Conservation (phyloP, 2,329 filamentous ascomycete species). For the Uncinocarpus reesii region DNA sequence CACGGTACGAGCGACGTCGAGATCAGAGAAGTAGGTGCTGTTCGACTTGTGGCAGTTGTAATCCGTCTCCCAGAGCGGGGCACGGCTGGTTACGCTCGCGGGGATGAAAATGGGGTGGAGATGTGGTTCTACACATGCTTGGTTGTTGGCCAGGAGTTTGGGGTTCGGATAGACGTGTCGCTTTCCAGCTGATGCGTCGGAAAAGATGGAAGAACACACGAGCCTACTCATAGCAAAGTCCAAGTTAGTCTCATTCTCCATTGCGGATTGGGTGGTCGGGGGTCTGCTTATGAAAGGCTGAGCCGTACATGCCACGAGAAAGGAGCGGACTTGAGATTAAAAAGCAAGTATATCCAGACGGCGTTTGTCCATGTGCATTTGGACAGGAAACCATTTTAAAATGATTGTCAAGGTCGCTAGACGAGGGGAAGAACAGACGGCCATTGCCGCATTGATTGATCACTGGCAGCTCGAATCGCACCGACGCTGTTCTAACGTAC, state of each 20-base stretch:
- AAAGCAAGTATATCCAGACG: slow-evolving; percentile 45
- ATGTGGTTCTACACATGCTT: slow-evolving; percentile 17
- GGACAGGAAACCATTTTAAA: slow-evolving; percentile 1
- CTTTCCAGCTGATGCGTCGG: slow-evolving; percentile 44
- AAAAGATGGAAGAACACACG: slow-evolving; percentile 51
- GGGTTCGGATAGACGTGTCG: slow-evolving; percentile 40
- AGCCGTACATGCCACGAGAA: slow-evolving; percentile 62
- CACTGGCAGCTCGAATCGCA: no score
- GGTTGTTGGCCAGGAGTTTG: slow-evolving; percentile 24
- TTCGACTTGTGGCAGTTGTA: slow-evolving; percentile 79
- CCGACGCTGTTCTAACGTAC: no score
- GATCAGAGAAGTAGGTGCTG: slow-evolving; percentile 76
- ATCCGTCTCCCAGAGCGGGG: slow-evolving; percentile 68
- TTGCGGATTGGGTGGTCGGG: not conserved
- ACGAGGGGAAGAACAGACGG: not conserved
- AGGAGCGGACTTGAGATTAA: slow-evolving; percentile 65
- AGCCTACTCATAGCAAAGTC: slow-evolving; percentile 32
- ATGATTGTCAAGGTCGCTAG: not conserved
- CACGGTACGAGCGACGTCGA: slow-evolving; percentile 73
- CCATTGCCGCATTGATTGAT: not conserved
- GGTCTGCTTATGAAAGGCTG: not conserved
- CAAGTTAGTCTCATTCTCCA: not conserved
- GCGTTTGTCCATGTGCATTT: slow-evolving; percentile 26
- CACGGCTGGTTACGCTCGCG: slow-evolving; percentile 55
- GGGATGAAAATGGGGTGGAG: slow-evolving; percentile 62